Conservation (phyloP, 257 asterid species). For the Avicennia marina region DNA sequence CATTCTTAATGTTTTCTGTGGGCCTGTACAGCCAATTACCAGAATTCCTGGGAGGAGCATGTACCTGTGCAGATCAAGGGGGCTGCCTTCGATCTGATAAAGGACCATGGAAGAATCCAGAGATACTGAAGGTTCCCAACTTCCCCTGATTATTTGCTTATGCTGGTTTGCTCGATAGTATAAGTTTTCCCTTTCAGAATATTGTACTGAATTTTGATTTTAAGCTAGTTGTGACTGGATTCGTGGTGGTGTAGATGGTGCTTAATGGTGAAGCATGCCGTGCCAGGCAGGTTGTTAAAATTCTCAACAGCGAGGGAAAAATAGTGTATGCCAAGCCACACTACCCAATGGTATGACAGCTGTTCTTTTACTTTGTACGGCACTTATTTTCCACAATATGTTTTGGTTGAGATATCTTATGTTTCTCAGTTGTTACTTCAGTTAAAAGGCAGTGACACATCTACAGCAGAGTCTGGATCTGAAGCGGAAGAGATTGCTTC, state of each 20-base stretch:
- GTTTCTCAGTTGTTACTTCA: slow-evolving; percentile 27
- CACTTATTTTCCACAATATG: background rate
- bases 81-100: slow-evolving; percentile 82
- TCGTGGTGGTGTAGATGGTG: slow-evolving; percentile 60
- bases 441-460: slow-evolving; percentile 92
- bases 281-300: slow-evolving; percentile 86
- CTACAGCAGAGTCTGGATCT: slow-evolving; percentile 90
- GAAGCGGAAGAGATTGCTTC: slow-evolving; percentile 82
- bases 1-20: slow-evolving; percentile 10
- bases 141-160: background rate
- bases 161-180: too few species aligned
- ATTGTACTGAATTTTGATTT: background rate
- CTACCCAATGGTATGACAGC: slow-evolving; percentile 50
- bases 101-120: slow-evolving; percentile 85
- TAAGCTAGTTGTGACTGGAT: slow-evolving; percentile 9
- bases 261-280: slow-evolving; percentile 72
- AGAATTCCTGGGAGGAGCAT: slow-evolving; percentile 70
- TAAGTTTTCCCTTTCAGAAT: background rate
- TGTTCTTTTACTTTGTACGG: slow-evolving; percentile 4
- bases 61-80: slow-evolving; percentile 71
- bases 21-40: slow-evolving; percentile 62
- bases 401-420: slow-evolving; percentile 6
- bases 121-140: slow-evolving; percentile 56
- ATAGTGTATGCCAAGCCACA: slow-evolving; percentile 92
- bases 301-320: slow-evolving; percentile 89